phyloP scores from a whole-genome alignment of 176 grass and related monocot genomes.

The Cymbopogon citratus region DNA sequence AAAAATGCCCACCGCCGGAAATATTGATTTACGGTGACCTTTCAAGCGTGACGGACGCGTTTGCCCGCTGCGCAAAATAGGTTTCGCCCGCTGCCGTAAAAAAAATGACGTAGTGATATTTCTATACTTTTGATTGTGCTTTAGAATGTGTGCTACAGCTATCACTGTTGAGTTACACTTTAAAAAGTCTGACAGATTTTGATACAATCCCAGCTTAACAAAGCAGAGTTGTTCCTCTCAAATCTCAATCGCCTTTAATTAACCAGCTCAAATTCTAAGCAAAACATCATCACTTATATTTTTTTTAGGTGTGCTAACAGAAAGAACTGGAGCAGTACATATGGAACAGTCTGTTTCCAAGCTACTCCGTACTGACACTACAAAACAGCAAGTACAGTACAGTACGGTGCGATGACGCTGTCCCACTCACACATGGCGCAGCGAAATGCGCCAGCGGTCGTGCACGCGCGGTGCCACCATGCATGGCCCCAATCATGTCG shows the following conservation, averaged over 20 bases:
- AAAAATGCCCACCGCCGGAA: too few species aligned
- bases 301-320: neutral
- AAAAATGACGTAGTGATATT: too few species aligned
- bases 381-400: neutral
- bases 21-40: too few species aligned
- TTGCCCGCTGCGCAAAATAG: too few species aligned
- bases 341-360: neutral
- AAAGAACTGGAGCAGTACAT: neutral
- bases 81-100: too few species aligned
- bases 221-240: neutral
- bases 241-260: neutral
- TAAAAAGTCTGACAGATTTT: too few species aligned
- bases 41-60: too few species aligned
- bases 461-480: neutral
- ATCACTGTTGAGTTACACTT: too few species aligned
- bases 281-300: neutral
- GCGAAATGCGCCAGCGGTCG: conserved; percentile 33
- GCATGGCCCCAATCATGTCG: conserved; percentile 34
- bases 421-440: neutral
- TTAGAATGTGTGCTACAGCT: too few species aligned
- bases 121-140: too few species aligned
- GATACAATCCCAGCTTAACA: neutral
- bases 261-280: neutral
- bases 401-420: neutral
- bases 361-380: neutral